These are phyloP conservation scores for Posidonia australis DNA, from an alignment of 106 monocot genomes.

Conservation along the genomic window DNA sequence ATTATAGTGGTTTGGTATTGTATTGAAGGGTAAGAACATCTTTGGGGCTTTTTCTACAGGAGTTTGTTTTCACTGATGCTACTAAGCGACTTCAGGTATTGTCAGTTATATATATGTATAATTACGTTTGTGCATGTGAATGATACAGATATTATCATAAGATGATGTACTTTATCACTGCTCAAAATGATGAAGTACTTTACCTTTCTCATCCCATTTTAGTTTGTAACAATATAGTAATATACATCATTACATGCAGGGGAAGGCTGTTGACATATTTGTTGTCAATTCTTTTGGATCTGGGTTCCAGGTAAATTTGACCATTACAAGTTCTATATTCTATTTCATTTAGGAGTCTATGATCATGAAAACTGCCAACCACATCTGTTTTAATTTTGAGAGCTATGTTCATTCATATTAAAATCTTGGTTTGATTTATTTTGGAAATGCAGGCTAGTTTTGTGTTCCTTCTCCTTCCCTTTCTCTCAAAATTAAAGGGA, in stretches of 20 bases:
- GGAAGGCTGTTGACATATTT: slow-evolving; percentile 83
- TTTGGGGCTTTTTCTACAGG: slow-evolving; percentile 27
- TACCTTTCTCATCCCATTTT: neutral
- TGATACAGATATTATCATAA: too few relatives aligned
- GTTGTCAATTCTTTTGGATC: slow-evolving; percentile 99
- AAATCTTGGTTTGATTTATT: neutral
- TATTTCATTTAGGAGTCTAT: neutral
- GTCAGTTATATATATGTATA: neutral
- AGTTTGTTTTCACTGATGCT: slow-evolving; percentile 90
- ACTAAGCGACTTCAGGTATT: slow-evolving; percentile 71
- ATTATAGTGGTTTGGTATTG: neutral
- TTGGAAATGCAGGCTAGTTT: slow-evolving; percentile 67
- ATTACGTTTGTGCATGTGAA: too few relatives aligned
- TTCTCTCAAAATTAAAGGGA: slow-evolving; percentile 82
- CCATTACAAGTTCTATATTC: neutral
- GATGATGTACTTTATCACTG: too few relatives aligned
- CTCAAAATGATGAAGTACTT: too few relatives aligned
- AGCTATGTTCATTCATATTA: neutral
- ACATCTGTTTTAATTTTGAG: neutral
- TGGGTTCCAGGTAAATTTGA: slow-evolving; percentile 78
- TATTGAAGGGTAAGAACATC: neutral
- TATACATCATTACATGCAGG: slow-evolving; percentile 30
- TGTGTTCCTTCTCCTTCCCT: slow-evolving; percentile 86
- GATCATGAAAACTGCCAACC: neutral
- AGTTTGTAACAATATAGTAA: neutral